Conservation (phyloP, 169 alveolate genomes). For the Theileria orientalis region DNA sequence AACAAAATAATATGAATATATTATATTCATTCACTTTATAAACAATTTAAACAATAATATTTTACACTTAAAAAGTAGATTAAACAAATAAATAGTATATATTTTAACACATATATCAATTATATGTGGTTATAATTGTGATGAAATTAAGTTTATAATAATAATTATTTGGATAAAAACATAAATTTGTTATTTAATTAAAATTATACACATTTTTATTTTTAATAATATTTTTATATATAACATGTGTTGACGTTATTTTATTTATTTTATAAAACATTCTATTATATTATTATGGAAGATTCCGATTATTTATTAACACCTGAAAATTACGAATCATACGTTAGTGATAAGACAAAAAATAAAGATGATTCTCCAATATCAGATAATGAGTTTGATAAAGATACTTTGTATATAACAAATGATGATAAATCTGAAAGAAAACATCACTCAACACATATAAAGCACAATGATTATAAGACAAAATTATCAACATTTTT, state of each 20-base stretch:
- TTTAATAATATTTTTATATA: no score
- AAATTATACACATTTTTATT: no score
- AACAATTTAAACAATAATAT: neutral
- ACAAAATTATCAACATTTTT: neutral
- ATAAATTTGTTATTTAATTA: no score
- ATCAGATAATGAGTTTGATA: neutral
- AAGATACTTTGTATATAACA: neutral
- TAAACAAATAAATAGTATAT: no score
- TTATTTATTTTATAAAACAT: neutral
- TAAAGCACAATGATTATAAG: neutral
- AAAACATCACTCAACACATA: neutral
- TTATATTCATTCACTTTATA: neutral
- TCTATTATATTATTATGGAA: neutral
- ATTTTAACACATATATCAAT: no score
- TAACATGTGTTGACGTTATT: neutral
- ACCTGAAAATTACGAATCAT: slow-evolving; percentile 7
- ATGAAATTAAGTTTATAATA: no score
- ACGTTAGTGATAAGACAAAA: neutral
- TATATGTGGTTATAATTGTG: no score
- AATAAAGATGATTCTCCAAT: neutral
- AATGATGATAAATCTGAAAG: neutral
- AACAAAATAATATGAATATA: neutral
- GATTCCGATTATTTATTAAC: slow-evolving; percentile 7
- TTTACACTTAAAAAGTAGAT: neutral
- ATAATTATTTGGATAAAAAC: no score